These are phyloP conservation scores for Saksenaea oblongispora DNA, from an alignment of 371 early-diverging fungal species.

Conservation along the genomic window DNA sequence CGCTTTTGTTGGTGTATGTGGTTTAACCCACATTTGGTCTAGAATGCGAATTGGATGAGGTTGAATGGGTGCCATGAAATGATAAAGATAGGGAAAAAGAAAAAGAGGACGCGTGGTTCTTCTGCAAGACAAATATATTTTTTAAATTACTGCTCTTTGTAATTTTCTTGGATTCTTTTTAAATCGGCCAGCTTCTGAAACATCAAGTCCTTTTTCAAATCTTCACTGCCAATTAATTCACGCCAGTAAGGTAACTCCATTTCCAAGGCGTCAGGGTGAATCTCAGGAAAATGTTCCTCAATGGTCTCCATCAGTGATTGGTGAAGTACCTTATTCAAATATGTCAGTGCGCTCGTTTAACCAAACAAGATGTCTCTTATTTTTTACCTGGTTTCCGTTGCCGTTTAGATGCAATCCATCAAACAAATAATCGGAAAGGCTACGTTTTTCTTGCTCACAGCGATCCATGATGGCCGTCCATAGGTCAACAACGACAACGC, in stretches of 20 bases:
- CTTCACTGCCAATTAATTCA: constrained; percentile 16
- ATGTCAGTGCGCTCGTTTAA: background rate
- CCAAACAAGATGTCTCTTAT: background rate
- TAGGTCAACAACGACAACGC: constrained; percentile 55
- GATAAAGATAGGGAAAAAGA: background rate
- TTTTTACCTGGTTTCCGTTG: constrained; percentile 56
- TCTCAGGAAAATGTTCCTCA: constrained; percentile 27
- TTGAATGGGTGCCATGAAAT: constrained; percentile 8
- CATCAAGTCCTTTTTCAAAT: constrained; percentile 21
- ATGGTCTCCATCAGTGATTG: constrained; percentile 37
- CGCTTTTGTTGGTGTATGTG: constrained; percentile 20
- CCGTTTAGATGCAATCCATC: constrained; percentile 71
- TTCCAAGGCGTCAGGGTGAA: constrained; percentile 39
- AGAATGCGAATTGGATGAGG: constrained; percentile 12
- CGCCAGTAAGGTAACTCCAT: constrained; percentile 36
- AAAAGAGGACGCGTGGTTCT: background rate
- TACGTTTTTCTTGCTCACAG: constrained; percentile 6
- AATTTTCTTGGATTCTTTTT: background rate
- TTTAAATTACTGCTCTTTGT: constrained; percentile 1
- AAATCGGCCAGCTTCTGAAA: constrained; percentile 15
- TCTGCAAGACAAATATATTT: background rate
- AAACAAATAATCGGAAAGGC: constrained; percentile 39
- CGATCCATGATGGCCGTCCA: constrained; percentile 57
- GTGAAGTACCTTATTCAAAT: constrained; percentile 22
- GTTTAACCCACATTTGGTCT: constrained; percentile 23